phyloP scores from a whole-genome alignment of 2,329 filamentous ascomycete genomes.

The Sporothrix curviconia region DNA sequence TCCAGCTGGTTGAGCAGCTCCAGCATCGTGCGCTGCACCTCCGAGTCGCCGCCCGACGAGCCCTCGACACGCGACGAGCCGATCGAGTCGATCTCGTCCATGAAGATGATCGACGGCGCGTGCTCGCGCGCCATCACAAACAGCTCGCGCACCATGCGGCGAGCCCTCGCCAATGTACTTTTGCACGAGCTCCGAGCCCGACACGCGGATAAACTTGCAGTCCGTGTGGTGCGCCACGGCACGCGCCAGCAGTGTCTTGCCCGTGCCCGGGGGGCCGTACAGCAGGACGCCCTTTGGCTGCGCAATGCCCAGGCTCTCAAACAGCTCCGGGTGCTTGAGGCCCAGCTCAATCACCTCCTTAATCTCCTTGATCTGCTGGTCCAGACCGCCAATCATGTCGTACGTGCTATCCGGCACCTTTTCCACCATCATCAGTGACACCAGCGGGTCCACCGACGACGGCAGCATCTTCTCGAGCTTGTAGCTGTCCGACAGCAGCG shows the following conservation, averaged over 20 bases:
- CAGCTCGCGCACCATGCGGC: conserved; percentile 94
- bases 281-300: conserved; percentile 96
- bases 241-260: conserved; percentile 90
- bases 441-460: conserved; percentile 94
- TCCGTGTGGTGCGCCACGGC: conserved; percentile 97
- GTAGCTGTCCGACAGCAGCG: conserved; percentile 92
- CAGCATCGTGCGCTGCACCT: conserved; percentile 97
- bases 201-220: conserved; percentile 98
- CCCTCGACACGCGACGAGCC: conserved; percentile 95
- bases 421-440: conserved; percentile 99
- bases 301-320: conserved; percentile 97
- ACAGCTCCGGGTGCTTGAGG: conserved; percentile 95
- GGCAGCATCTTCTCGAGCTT: conserved; percentile 98
- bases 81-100: conserved; percentile 99
- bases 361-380: conserved; percentile 99
- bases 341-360: conserved; percentile 99
- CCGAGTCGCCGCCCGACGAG: conserved; percentile 89
- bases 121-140: conserved; percentile 99
- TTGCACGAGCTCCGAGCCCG: conserved; percentile 91
- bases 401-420: conserved; percentile 99
- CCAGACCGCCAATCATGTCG: conserved; percentile 98
- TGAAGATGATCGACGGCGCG: conserved; percentile 98
- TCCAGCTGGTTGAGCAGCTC: conserved; percentile 97
- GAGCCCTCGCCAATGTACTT: conserved; percentile 99
- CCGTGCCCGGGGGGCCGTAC: conserved; percentile 93